phyloP scores from a whole-genome alignment of 2,329 filamentous ascomycete genomes.

The Xylaria sp. region DNA sequence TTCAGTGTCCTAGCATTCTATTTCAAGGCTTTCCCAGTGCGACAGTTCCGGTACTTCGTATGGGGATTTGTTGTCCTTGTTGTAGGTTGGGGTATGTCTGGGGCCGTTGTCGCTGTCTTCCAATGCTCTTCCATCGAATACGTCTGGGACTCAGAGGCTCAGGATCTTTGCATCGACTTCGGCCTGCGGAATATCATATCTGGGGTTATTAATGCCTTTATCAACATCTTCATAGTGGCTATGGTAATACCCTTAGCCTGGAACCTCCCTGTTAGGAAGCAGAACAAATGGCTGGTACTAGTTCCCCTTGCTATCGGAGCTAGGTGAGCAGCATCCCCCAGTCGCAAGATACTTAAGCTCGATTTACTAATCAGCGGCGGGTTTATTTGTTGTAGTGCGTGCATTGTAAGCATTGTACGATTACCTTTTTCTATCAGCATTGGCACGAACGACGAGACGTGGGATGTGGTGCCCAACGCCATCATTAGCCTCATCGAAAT shows the following conservation, averaged over 20 bases:
- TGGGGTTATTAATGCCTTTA: conserved; percentile 26
- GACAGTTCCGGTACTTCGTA: conserved; percentile 29
- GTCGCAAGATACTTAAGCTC: background rate
- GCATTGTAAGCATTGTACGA: conserved; percentile 32
- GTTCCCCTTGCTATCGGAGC: conserved; percentile 19
- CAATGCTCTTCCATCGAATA: conserved; percentile 32
- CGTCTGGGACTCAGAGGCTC: conserved; percentile 24
- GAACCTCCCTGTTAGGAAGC: conserved; percentile 11
- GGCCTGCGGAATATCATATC: conserved; percentile 23
- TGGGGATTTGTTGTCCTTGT: conserved; percentile 27
- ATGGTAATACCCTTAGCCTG: conserved; percentile 26
- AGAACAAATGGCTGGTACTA: conserved; percentile 27
- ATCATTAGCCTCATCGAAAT: conserved; percentile 32
- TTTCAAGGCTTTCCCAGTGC: conserved; percentile 16
- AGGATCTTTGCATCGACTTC: conserved; percentile 24
- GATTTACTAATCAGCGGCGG: background rate
- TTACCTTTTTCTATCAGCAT: conserved; percentile 27
- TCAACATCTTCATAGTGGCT: conserved; percentile 18
- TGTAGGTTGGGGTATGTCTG: conserved; percentile 31
- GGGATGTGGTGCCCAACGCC: conserved; percentile 22
- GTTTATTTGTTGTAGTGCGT: conserved; percentile 16
- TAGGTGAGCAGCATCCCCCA: conserved; percentile 23
- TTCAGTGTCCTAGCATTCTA: conserved; percentile 31
- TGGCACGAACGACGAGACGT: conserved; percentile 27
- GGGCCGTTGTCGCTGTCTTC: conserved; percentile 30